These are phyloP conservation scores for Gnaphalium uliginosum DNA, from an alignment of 129 eudicot species.

Conservation along the genomic window DNA sequence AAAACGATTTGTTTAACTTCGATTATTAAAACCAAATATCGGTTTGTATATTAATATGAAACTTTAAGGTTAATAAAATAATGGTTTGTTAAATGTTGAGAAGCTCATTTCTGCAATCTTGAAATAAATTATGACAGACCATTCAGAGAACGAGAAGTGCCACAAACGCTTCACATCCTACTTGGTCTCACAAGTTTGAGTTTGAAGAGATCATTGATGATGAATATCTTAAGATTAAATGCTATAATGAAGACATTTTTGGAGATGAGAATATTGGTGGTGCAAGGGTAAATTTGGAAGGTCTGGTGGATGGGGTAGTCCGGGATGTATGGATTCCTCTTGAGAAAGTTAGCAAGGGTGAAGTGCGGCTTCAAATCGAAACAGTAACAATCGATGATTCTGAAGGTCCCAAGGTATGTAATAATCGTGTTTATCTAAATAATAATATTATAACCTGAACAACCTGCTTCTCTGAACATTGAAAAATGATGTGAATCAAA, in stretches of 20 bases:
- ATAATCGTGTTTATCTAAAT: neutral
- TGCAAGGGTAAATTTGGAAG: conserved; percentile 93
- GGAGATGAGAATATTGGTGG: conserved; percentile 89
- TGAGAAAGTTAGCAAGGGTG: conserved; percentile 91
- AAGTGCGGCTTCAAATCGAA: conserved; percentile 76
- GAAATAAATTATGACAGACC: conserved; percentile 40
- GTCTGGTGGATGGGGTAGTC: conserved; percentile 68
- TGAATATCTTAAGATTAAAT: conserved; percentile 81
- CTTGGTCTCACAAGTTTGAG: conserved; percentile 90
- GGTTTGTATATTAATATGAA: too few relatives aligned
- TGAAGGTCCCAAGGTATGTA: conserved; percentile 55
- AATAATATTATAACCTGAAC: neutral
- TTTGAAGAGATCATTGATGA: conserved; percentile 83
- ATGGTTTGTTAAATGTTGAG: neutral
- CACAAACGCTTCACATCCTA: conserved; percentile 53
- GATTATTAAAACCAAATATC: neutral
- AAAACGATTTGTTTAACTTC: neutral
- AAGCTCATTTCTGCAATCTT: neutral
- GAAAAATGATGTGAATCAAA: neutral
- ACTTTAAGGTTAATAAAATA: neutral
- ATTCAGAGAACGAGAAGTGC: conserved; percentile 61
- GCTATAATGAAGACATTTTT: conserved; percentile 68
- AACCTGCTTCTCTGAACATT: neutral
- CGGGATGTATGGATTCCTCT: conserved; percentile 90
- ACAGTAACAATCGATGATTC: conserved; percentile 50